phyloP scores from a whole-genome alignment of 2,329 filamentous ascomycete genomes.

The Botrytis sinoallii region DNA sequence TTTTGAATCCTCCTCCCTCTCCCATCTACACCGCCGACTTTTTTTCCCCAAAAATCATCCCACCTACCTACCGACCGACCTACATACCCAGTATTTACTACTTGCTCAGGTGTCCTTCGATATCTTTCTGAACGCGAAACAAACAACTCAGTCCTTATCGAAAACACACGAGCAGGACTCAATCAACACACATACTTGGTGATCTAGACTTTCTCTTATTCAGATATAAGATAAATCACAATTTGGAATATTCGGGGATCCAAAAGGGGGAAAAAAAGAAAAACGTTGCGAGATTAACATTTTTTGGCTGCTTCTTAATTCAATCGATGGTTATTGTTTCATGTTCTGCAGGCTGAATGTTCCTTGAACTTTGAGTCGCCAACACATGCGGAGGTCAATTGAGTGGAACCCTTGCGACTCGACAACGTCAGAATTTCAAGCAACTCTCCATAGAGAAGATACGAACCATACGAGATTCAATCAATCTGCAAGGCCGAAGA shows the following conservation, averaged over 20 bases:
- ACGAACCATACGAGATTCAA: constrained; percentile 18
- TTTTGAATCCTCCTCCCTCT: neutral
- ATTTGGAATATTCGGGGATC: neutral
- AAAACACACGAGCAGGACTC: constrained; percentile 12
- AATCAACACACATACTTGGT: neutral
- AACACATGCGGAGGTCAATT: constrained; percentile 35
- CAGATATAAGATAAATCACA: neutral
- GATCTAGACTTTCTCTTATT: constrained; percentile 12
- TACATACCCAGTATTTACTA: neutral
- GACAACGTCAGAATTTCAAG: constrained; percentile 28
- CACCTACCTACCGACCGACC: neutral
- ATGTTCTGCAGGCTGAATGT: constrained; percentile 33
- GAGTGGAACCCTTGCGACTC: constrained; percentile 33
- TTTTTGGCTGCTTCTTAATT: constrained; percentile 27
- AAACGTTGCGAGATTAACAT: constrained; percentile 6
- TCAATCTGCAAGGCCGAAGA: constrained; percentile 10
- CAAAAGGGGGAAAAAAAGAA: neutral
- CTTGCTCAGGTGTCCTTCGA: neutral
- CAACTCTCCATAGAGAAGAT: constrained; percentile 19
- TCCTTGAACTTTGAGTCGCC: constrained; percentile 35
- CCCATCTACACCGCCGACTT: neutral
- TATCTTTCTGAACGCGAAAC: constrained; percentile 1
- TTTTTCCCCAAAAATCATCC: neutral
- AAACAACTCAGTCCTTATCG: neutral
- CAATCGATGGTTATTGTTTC: constrained; percentile 33